Evolutionary conservation across 805 yeast species (phyloP), one percentile per base, ranked within the genome.

Genomic region (Yamadazyma insecticola): DNA sequence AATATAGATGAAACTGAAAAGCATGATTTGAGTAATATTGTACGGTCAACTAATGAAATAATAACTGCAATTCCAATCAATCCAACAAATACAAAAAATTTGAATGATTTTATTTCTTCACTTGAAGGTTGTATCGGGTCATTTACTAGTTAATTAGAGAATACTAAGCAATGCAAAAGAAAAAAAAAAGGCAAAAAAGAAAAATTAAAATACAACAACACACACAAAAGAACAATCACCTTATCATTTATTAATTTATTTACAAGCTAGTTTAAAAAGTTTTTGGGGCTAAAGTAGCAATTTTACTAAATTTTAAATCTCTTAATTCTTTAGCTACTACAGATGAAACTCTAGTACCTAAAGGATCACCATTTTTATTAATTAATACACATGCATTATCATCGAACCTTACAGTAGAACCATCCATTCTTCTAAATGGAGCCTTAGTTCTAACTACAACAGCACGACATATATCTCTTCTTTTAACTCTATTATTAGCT

Each of bases 301-400:
- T 78, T 67, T 90, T 90, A 63, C 78, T 81, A 59, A 74, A 87
- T 38, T 87, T 82, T 63, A 76, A 79, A 40, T 82, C 85, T 63
- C 79, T 80, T 38, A 92, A 70, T 57, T 90, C 97, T 57, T 84
- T 83, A 15, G 96, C 95, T 15, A 90, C 96, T 28, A 84, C 92
- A 24, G 89, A 78, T 19, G 83, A 71, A 39, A 92, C 85, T 73
- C 97, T 83, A 16, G 96, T 83, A 12, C 97, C 98, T 30, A 92
- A 70, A 7, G 97, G 96, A 52, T 92, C 98, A 17, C 85, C 82
- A 50, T 80, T 83, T 61, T 90, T 90, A 65, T 92, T 89, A 40
- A 90, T 76, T 50, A 92, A 71, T 20, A 92, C 97, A 64, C 97
- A 89, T 1, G 98, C 98, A 57, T 90, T 92, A 60, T 92, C 98